Evolutionary conservation across 257 asterid genomes (phyloP).

Genomic region (Nyctanthes arbortristis): DNA sequence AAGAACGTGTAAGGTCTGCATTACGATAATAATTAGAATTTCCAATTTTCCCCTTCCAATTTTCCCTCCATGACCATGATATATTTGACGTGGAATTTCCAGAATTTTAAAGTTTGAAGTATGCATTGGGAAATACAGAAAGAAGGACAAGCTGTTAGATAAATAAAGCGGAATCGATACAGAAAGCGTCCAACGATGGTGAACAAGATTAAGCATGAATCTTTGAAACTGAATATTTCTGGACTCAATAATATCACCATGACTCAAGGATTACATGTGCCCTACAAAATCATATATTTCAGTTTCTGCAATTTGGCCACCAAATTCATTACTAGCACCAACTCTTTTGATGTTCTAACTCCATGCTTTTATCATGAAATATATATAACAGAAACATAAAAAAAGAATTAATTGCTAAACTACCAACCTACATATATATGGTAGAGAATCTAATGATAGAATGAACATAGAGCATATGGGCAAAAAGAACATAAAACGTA

Average conservation of each 20-base stretch:
- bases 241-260: background rate
- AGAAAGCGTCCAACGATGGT: background rate
- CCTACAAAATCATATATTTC: background rate
- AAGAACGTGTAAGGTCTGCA: background rate
- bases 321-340: background rate
- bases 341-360: conserved; percentile 1
- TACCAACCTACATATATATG: background rate
- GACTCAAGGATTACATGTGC: background rate
- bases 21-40: background rate
- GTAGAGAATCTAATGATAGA: background rate
- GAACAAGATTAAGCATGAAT: background rate
- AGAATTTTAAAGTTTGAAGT: background rate
- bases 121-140: background rate
- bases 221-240: background rate
- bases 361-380: background rate
- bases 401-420: too few relatives aligned
- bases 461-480: background rate
- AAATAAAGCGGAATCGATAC: background rate
- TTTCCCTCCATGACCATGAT: background rate
- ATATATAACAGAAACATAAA: too few relatives aligned
- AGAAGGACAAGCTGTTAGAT: background rate
- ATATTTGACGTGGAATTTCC: background rate
- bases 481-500: background rate
- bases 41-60: background rate
- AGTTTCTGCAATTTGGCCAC: background rate